phyloP scores from a whole-genome alignment of 345 rosid genomes.

The Gossypium turneri region DNA sequence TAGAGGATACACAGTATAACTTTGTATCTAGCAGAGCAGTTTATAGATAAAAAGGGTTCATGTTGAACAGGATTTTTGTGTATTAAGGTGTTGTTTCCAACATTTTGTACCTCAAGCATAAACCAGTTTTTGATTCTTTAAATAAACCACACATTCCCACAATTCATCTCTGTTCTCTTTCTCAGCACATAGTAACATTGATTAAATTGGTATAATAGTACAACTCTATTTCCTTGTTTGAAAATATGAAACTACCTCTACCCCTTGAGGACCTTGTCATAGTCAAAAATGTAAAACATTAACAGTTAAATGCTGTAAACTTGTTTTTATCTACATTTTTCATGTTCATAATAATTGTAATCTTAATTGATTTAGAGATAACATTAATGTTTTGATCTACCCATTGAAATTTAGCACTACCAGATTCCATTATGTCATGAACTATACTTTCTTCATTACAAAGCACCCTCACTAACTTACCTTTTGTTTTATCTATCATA shows the following conservation, averaged over 20 bases:
- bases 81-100: neutral
- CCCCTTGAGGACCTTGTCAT: neutral
- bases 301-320: neutral
- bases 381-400: neutral
- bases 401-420: neutral
- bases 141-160: constrained; percentile 15
- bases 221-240: neutral
- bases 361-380: neutral
- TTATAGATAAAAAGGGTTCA: no score
- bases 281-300: neutral
- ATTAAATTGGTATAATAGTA: neutral
- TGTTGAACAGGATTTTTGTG: neutral
- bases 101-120: constrained; percentile 20
- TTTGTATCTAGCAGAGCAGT: no score
- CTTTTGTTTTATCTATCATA: no score
- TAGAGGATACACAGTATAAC: no score
- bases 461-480: no score
- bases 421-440: no score
- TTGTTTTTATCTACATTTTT: neutral
- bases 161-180: neutral
- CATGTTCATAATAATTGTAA: neutral
- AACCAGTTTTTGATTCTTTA: constrained; percentile 29
- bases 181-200: neutral
- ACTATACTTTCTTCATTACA: no score
- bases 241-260: neutral